A percentile compares a stretch with the other conserved stretches of the same genome.
Conservation (phyloP, 352 stramenopile species). For the Phytophthora foliorum region DNA sequence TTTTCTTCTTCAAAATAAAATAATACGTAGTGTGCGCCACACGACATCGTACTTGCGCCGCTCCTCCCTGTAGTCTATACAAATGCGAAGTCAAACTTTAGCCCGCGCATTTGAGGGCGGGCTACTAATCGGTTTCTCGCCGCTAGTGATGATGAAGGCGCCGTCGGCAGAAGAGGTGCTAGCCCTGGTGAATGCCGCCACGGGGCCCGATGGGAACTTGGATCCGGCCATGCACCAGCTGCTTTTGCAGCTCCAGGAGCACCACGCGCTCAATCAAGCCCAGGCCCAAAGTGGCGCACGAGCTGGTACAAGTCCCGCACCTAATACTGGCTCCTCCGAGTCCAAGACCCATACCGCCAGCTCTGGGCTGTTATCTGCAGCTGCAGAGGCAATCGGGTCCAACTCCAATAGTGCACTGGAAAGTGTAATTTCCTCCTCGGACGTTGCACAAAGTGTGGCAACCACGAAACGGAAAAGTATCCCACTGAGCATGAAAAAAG, state of each 20-base stretch:
- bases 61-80: not conserved
- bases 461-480: conserved; percentile 73
- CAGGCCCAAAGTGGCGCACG: conserved; percentile 14
- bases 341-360: not conserved
- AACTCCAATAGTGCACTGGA: conserved; percentile 12
- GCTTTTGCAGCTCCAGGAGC: conserved; percentile 60
- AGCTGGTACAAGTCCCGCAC: not conserved
- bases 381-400: conserved; percentile 25
- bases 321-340: conserved; percentile 14
- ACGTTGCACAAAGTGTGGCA: no score
- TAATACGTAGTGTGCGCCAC: conserved; percentile 14
- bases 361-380: conserved; percentile 18
- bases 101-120: conserved; percentile 24
- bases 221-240: conserved; percentile 68
- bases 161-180: conserved; percentile 66
- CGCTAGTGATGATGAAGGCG: conserved; percentile 42
- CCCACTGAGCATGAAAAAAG: conserved; percentile 84
- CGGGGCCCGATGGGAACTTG: conserved; percentile 38
- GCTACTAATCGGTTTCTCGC: conserved; percentile 37
- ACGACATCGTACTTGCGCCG: not conserved
- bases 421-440: no score
- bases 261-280: conserved; percentile 40
- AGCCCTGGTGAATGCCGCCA: conserved; percentile 60
- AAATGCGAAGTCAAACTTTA: not conserved
- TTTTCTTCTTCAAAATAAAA: conserved; percentile 11